Evolutionary conservation across 179 eudicot species (phyloP).

Genomic region (Actinidia chinensis): DNA sequence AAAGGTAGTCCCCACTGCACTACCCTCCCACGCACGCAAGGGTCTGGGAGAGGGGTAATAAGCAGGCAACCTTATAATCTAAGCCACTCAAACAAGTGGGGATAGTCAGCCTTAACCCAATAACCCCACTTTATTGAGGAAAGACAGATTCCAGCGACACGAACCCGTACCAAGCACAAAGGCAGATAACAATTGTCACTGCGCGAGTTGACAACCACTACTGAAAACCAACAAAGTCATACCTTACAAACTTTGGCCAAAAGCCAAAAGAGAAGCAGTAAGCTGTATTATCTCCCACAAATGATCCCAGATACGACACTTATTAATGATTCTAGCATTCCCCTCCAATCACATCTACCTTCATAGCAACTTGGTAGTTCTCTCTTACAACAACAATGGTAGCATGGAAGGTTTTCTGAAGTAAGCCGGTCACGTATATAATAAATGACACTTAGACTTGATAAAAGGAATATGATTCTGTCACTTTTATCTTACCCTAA

Average conservation of each 20-base stretch:
- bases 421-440: neutral
- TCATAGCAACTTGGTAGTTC: neutral
- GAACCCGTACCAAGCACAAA: neutral
- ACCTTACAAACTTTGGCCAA: neutral
- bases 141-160: neutral
- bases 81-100: neutral
- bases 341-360: neutral
- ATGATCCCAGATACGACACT: neutral
- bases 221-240: neutral
- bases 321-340: neutral
- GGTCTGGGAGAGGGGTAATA: neutral
- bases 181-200: neutral
- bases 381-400: neutral
- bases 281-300: neutral
- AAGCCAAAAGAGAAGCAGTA: neutral
- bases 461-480: neutral
- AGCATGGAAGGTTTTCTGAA: neutral
- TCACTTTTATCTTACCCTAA: neutral
- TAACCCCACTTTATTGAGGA: neutral
- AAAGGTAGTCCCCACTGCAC: neutral
- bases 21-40: neutral
- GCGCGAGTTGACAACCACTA: neutral
- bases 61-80: neutral
- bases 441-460: neutral
- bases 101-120: neutral